Evolutionary conservation across 371 early-diverging fungal species (phyloP).

Genomic region (Globomyces sp.): DNA sequence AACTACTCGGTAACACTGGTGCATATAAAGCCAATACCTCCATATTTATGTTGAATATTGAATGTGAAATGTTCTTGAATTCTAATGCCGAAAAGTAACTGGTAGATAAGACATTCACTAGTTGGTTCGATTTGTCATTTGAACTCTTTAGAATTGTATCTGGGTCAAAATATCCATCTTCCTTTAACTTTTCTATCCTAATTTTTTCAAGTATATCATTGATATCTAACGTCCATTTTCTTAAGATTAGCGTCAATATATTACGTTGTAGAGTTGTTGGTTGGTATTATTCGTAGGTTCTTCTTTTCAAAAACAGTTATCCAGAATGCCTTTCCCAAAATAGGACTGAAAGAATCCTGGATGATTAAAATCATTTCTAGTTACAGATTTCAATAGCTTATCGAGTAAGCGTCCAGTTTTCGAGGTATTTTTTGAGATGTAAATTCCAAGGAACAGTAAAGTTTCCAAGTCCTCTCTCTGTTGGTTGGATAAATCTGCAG

Average conservation of each 20-base stretch:
- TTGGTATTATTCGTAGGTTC: neutral
- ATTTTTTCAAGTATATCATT: neutral
- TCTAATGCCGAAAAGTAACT: slow-evolving; percentile 11
- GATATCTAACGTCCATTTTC: slow-evolving; percentile 5
- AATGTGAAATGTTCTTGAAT: neutral
- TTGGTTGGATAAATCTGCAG: too few species aligned
- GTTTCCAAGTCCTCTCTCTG: too few species aligned
- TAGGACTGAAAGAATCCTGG: too few species aligned
- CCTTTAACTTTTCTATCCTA: neutral
- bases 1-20: neutral
- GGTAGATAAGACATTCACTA: neutral
- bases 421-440: too few species aligned
- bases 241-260: neutral
- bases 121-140: neutral
- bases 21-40: neutral
- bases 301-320: too few species aligned
- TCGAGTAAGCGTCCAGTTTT: too few species aligned
- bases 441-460: too few species aligned
- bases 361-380: too few species aligned
- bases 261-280: neutral
- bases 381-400: too few species aligned
- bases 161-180: neutral
- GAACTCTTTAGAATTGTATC: neutral
- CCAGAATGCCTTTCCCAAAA: too few species aligned
- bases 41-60: slow-evolving; percentile 4